phyloP scores from a whole-genome alignment of 768 basidiomycete genomes.

The Rhodotorula kratochvilovae region DNA sequence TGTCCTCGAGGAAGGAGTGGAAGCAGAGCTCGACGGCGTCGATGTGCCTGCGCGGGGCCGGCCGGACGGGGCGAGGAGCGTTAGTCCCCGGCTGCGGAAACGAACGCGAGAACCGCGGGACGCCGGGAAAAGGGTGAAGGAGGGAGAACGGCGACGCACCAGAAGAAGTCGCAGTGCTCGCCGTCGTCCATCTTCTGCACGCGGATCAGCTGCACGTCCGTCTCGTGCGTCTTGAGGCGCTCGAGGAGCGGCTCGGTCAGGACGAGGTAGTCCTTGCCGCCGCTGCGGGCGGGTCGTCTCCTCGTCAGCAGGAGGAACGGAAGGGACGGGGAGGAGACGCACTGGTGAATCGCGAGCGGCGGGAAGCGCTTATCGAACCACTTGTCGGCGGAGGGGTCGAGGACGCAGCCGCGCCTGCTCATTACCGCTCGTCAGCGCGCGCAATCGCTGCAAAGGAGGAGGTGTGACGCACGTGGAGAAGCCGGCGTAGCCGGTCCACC shows the following conservation, averaged over 20 bases:
- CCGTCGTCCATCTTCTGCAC: constrained; percentile 51
- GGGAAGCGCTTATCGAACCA: constrained; percentile 55
- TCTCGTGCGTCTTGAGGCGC: constrained; percentile 50
- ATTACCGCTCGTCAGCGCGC: not conserved
- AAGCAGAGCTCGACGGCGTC: constrained; percentile 53
- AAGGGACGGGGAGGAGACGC: not conserved
- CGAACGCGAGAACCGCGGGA: too few relatives aligned
- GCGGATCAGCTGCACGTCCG: constrained; percentile 51
- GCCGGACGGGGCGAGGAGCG: constrained; percentile 33
- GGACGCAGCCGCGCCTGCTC: constrained; percentile 51
- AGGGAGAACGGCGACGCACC: constrained; percentile 12
- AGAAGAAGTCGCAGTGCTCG: constrained; percentile 50
- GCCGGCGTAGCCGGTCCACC: constrained; percentile 52
- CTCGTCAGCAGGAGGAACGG: too few relatives aligned
- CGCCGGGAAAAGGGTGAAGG: not conserved
- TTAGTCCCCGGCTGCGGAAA: too few relatives aligned
- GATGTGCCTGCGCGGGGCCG: constrained; percentile 48
- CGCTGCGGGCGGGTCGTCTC: constrained; percentile 37
- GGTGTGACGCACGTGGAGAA: constrained; percentile 45
- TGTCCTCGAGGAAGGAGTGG: constrained; percentile 46
- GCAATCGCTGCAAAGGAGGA: not conserved
- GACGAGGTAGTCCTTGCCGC: constrained; percentile 53
- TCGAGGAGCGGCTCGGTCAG: constrained; percentile 53
- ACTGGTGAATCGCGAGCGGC: constrained; percentile 49
- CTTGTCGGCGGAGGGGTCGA: constrained; percentile 48